phyloP scores from a whole-genome alignment of 2,329 filamentous ascomycete genomes.

The Hirsutella rhossiliensis region DNA sequence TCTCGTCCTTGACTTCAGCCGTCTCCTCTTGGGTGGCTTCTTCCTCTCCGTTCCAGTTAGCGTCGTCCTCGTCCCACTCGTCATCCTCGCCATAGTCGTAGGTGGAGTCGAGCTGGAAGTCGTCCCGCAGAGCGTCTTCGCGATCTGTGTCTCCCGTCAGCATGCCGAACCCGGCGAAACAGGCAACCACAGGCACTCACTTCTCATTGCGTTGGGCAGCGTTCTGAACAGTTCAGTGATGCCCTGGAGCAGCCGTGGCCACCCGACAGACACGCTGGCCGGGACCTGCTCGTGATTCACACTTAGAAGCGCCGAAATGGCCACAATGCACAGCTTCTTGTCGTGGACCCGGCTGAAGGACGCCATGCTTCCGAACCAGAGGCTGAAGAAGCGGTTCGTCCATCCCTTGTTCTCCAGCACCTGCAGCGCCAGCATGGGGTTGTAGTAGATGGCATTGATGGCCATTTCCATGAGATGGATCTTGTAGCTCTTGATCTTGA shows the following conservation, averaged over 20 bases:
- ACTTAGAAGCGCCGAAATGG: slow-evolving; percentile 75
- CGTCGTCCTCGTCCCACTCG: slow-evolving; percentile 72
- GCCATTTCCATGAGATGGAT: slow-evolving; percentile 98
- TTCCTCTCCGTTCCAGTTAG: slow-evolving; percentile 66
- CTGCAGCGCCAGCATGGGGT: slow-evolving; percentile 71
- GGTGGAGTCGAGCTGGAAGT: slow-evolving; percentile 58
- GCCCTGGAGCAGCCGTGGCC: slow-evolving; percentile 81
- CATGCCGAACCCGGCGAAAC: neutral
- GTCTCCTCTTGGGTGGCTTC: slow-evolving; percentile 55
- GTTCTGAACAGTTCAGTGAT: slow-evolving; percentile 88
- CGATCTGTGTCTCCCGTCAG: slow-evolving; percentile 46
- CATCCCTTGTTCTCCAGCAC: slow-evolving; percentile 83
- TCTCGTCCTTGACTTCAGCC: slow-evolving; percentile 72
- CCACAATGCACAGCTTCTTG: slow-evolving; percentile 95
- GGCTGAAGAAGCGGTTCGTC: slow-evolving; percentile 98
- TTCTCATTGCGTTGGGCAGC: slow-evolving; percentile 75
- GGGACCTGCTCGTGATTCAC: slow-evolving; percentile 74
- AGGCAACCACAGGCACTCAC: slow-evolving; percentile 33
- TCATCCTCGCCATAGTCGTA: slow-evolving; percentile 63
- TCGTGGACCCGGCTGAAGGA: slow-evolving; percentile 90
- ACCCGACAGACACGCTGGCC: slow-evolving; percentile 84
- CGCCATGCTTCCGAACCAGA: slow-evolving; percentile 96
- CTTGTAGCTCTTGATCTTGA: slow-evolving; percentile 84
- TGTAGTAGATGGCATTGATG: slow-evolving; percentile 97
- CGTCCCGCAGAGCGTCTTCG: slow-evolving; percentile 83